A percentile compares a stretch with the other conserved stretches of the same genome.
These are phyloP conservation scores for Huntiella abstrusa DNA, from an alignment of 2,329 filamentous ascomycete genomes.

Conservation along the genomic window DNA sequence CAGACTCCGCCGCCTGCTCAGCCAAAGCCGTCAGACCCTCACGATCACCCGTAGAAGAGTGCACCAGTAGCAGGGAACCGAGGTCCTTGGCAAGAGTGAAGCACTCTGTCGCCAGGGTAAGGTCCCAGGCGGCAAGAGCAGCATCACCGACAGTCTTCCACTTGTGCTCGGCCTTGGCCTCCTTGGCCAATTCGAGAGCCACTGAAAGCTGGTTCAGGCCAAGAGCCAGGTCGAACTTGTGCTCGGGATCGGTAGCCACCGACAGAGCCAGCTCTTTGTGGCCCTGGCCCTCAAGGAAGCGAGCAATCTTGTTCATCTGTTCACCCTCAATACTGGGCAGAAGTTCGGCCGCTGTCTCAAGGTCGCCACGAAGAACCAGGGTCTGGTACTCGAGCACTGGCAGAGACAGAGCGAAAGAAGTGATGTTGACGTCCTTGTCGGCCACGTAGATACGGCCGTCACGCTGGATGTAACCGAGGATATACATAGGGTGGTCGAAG, in stretches of 20 bases:
- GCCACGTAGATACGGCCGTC: constrained; percentile 90
- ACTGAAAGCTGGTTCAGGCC: constrained; percentile 67
- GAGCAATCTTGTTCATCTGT: constrained; percentile 93
- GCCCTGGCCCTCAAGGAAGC: constrained; percentile 91
- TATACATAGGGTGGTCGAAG: constrained; percentile 89
- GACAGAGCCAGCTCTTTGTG: constrained; percentile 92
- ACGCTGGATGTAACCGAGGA: constrained; percentile 84
- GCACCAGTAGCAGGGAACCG: constrained; percentile 70
- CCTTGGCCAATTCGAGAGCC: constrained; percentile 64
- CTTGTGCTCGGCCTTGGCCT: constrained; percentile 82
- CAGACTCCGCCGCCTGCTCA: constrained; percentile 52
- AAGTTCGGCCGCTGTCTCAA: constrained; percentile 77
- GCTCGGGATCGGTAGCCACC: constrained; percentile 84
- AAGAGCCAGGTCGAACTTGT: constrained; percentile 87
- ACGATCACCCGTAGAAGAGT: constrained; percentile 67
- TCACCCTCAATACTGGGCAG: constrained; percentile 71
- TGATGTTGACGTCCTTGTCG: constrained; percentile 86
- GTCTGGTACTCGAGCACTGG: constrained; percentile 95
- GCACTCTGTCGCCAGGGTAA: constrained; percentile 77
- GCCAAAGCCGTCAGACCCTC: constrained; percentile 57
- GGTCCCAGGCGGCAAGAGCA: constrained; percentile 70
- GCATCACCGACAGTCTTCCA: constrained; percentile 97
- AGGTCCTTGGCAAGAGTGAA: constrained; percentile 82
- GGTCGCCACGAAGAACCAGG: constrained; percentile 76
- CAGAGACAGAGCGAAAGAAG: constrained; percentile 78